Evolutionary conservation across 2,329 filamentous ascomycete species (phyloP), one percentile per base, ranked within the genome.

Genomic region (Xylaria arbuscula): DNA sequence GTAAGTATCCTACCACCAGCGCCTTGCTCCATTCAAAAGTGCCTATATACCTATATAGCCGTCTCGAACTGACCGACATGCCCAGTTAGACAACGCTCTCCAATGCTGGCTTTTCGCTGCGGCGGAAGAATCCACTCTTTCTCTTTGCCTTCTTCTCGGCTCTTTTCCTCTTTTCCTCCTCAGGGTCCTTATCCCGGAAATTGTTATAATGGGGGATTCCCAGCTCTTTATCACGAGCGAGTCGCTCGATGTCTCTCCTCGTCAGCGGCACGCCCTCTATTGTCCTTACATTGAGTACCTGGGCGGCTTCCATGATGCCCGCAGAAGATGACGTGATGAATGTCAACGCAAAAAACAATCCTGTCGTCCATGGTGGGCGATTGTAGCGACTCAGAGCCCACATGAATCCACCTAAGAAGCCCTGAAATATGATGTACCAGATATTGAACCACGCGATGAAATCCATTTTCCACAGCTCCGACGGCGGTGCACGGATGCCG

Each of bases 371-470:
- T 24, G 87, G 87, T 0, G 93, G 93, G n/a, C 93, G 84, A 24
- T 91, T 81, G 75, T 89, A 90, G 24, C 92, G 84, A 76, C 93
- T 92, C 80, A 92, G 83, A 1, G 88, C 89, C 92, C 92, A 97
- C 93, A 97, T 97, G 81, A 93, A 92, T 2, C 87, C 90, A 9
- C 89, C 91, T 1, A 97, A 84, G 19, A 88, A 85, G 47, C 85
- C 85, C 78, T 97, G 94, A 53, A 96, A 85, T 63, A 94, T 86
- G 0, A 93, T 96, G 76, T 97, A 97, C 82, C 84, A 85, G 2
- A 93, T 86, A 80, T 93, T 94, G 73, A 90, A 85, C 90, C 91
- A 94, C 42, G 97, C 84, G 40, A 95, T 88, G 65, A 91, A 88
- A 72, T 96, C 92, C 76, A 97, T 82, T 79, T 92, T 94, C 92